phyloP scores from a whole-genome alignment of 768 basidiomycete species.

The Leucocoprinus birnbaumii region DNA sequence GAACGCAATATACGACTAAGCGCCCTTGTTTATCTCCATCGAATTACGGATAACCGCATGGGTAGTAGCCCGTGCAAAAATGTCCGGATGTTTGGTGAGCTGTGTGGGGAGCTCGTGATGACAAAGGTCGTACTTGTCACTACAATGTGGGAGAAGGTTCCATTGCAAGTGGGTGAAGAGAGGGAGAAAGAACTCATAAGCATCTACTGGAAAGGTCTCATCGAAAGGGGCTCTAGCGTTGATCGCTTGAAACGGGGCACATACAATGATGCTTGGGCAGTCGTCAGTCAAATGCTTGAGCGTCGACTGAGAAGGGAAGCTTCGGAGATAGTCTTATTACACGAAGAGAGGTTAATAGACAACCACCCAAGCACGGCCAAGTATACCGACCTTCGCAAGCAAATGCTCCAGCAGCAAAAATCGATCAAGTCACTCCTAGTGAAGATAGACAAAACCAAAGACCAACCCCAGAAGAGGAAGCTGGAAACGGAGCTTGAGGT shows the following conservation, averaged over 20 bases:
- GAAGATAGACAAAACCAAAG: constrained; percentile 6
- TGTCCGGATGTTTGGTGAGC: constrained; percentile 46
- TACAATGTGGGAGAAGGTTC: constrained; percentile 40
- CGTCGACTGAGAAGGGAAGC: neutral
- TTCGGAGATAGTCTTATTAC: constrained; percentile 18
- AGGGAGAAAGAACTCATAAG: constrained; percentile 14
- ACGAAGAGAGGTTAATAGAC: constrained; percentile 22
- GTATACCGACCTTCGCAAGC: constrained; percentile 20
- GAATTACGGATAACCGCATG: constrained; percentile 49
- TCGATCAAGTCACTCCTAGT: neutral
- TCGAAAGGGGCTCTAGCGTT: constrained; percentile 35
- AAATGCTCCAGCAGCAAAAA: constrained; percentile 22
- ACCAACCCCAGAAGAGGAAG: neutral
- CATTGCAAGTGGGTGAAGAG: neutral
- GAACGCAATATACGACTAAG: constrained; percentile 4
- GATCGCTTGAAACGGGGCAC: constrained; percentile 19
- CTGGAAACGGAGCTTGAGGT: constrained; percentile 1
- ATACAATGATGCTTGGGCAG: constrained; percentile 22
- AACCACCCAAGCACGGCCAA: constrained; percentile 19
- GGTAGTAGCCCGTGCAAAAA: constrained; percentile 47
- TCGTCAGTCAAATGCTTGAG: constrained; percentile 18
- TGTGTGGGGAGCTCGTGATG: constrained; percentile 49
- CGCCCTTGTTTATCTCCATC: constrained; percentile 37
- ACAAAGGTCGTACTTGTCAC: constrained; percentile 51
- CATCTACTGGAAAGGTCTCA: constrained; percentile 44